Evolutionary conservation across 2,329 filamentous ascomycete species (phyloP).

Genomic region (Lachnellula suecica): DNA sequence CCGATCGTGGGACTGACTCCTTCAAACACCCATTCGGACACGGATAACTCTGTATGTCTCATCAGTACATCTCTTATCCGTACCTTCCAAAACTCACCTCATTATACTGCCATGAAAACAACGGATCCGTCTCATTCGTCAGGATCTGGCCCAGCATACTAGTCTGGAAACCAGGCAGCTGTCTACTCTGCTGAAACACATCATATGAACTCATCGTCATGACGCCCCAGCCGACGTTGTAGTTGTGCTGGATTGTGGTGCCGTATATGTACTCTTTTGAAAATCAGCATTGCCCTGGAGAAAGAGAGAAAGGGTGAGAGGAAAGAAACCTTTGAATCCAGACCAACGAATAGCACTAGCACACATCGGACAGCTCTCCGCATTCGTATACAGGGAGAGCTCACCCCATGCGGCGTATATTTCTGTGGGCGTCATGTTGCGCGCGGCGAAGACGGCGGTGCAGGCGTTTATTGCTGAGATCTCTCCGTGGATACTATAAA

Average conservation of each 20-base stretch:
- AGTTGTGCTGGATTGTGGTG: constrained; percentile 16
- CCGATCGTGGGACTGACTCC: constrained; percentile 8
- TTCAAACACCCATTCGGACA: constrained; percentile 12
- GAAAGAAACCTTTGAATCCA: constrained; percentile 47
- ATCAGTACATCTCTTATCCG: not conserved
- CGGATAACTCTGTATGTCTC: constrained; percentile 4
- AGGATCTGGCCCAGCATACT: constrained; percentile 27
- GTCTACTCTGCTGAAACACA: constrained; percentile 13
- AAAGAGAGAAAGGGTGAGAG: not conserved
- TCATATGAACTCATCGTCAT: constrained; percentile 14
- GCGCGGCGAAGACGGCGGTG: constrained; percentile 41
- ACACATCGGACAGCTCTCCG: constrained; percentile 57
- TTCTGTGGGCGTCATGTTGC: constrained; percentile 26
- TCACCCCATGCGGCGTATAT: constrained; percentile 41
- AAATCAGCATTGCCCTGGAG: not conserved
- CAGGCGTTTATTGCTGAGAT: constrained; percentile 55
- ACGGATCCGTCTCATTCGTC: constrained; percentile 50
- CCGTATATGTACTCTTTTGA: constrained; percentile 14
- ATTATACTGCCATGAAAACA: constrained; percentile 53
- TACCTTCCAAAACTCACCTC: not conserved
- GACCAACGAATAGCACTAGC: constrained; percentile 55
- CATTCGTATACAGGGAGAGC: constrained; percentile 49
- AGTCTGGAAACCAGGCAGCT: constrained; percentile 14
- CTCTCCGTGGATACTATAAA: constrained; percentile 45
- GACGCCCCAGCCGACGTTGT: constrained; percentile 10